These are phyloP conservation scores for Boletus fagicola DNA, from an alignment of 768 basidiomycete species.

Conservation along the genomic window DNA sequence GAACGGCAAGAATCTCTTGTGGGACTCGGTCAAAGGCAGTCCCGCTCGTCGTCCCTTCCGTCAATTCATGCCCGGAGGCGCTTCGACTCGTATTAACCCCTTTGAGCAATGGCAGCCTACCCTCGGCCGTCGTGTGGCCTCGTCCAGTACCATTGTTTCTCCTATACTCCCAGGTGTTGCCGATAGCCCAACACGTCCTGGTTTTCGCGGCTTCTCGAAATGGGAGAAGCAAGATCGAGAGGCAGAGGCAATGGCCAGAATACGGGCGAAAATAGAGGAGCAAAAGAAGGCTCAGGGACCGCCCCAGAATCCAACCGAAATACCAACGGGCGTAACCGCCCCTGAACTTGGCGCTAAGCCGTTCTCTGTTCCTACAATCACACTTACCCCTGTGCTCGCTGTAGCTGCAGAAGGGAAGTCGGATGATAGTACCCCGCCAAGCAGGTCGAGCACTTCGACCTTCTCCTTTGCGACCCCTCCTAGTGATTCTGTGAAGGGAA, in stretches of 20 bases:
- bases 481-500: conserved; percentile 10
- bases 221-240: conserved; percentile 88
- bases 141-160: conserved; percentile 30
- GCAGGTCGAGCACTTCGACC: conserved; percentile 14
- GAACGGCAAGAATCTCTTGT: conserved; percentile 67
- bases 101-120: conserved; percentile 41
- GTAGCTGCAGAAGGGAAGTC: conserved; percentile 6
- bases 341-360: conserved; percentile 23
- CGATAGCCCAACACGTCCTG: conserved; percentile 55
- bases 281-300: conserved; percentile 40
- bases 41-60: conserved; percentile 43
- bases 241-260: conserved; percentile 71
- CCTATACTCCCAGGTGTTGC: conserved; percentile 34
- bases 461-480: conserved; percentile 16
- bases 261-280: conserved; percentile 53
- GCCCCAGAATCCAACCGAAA: conserved; percentile 37
- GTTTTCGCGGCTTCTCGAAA: conserved; percentile 58
- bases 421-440: conserved; percentile 5
- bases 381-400: conserved; percentile 26
- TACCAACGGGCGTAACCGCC: conserved; percentile 25
- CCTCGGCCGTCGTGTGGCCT: conserved; percentile 45
- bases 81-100: conserved; percentile 49
- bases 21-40: conserved; percentile 55
- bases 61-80: conserved; percentile 46
- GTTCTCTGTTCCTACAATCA: conserved; percentile 28